These are phyloP conservation scores for sorghum (Sorghum bicolor) DNA, from an alignment of 176 grass and related monocot genomes.

Conservation along the genomic window DNA sequence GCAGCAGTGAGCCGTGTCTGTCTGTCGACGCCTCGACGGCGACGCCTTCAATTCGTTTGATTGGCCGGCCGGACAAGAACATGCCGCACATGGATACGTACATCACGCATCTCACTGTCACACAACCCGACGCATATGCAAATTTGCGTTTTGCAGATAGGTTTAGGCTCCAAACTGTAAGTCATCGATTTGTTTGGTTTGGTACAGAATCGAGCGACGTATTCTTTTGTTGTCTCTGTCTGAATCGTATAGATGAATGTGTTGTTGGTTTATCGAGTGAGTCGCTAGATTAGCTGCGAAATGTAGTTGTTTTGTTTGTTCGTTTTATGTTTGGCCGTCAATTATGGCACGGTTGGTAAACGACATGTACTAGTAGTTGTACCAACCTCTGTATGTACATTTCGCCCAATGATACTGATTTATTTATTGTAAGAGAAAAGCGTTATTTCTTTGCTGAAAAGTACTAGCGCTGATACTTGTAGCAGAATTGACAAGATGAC, in stretches of 20 bases:
- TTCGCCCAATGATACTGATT: too few species aligned
- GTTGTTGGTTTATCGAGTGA: background rate
- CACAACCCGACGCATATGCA: too few species aligned
- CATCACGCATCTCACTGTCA: background rate
- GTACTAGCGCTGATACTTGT: too few species aligned
- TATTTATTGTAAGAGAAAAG: too few species aligned
- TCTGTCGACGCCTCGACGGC: too few species aligned
- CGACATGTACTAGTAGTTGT: background rate
- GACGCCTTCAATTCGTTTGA: background rate
- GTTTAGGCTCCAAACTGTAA: background rate
- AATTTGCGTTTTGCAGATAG: slow-evolving; percentile 3
- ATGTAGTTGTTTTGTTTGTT: background rate
- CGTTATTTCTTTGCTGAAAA: too few species aligned
- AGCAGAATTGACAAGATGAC: too few species aligned
- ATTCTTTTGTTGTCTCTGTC: background rate
- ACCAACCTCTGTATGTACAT: background rate
- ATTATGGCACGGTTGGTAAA: background rate
- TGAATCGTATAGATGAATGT: background rate
- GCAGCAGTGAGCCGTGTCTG: background rate
- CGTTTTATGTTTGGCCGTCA: background rate
- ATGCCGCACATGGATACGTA: background rate
- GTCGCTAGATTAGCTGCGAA: background rate
- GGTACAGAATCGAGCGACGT: slow-evolving; percentile 4
- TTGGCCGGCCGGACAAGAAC: background rate
- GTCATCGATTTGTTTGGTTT: background rate